Base-by-base conservation (phyloP, 2,329 filamentous ascomycete genomes). In the Xylariaceae sp. region DNA sequence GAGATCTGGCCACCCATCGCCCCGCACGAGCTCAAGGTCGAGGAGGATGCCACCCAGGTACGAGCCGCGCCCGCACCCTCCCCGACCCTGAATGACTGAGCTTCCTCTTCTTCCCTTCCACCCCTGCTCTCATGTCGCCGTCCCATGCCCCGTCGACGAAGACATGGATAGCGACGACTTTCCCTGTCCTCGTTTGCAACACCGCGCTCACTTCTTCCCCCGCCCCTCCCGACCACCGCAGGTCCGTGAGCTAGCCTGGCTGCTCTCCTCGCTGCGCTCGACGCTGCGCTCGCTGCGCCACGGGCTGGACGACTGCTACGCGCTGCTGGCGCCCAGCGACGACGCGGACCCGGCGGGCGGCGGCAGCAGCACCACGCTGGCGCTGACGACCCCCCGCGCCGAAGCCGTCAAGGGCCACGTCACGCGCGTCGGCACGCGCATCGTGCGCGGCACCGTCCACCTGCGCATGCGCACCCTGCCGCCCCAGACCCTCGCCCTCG, bases 371-470 rank as follows among this genome's bases (percentile, higher is more conserved):
- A 89, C 81, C 49, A 98, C 90, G 1, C 75, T 98, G 18, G 89
- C 92, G 19, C 72, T 98, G 45, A 92, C 84, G 41, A 93, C 89
- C 11, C 74, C 83, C 36, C 77, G 89, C 36, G 90, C 86, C 35
- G 92, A 98, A 64, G 78, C 75, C 46, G 79, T 96, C 42, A 98
- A 98, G 59, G 92, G 92, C 13, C 85, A 87, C 49, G 77, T 96
- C 39, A 96, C 90, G 1, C 77, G 92, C 34, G 77, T 94, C 22
- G 92, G 92, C 24, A 86, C 86, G n/a, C 78, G 83, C 32, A 82
- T 98, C 43, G 82, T 94, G 43, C 94, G 94, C 58, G 90, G 88
- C 45, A 81, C 83, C 40, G 72, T 94, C 40, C 77, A 84, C 53
- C 72, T 95, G 22, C 80, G 83, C 33, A 73, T 94, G 10, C 72